phyloP scores from a whole-genome alignment of 2,329 filamentous ascomycete genomes.

The Cordyceps sp. region DNA sequence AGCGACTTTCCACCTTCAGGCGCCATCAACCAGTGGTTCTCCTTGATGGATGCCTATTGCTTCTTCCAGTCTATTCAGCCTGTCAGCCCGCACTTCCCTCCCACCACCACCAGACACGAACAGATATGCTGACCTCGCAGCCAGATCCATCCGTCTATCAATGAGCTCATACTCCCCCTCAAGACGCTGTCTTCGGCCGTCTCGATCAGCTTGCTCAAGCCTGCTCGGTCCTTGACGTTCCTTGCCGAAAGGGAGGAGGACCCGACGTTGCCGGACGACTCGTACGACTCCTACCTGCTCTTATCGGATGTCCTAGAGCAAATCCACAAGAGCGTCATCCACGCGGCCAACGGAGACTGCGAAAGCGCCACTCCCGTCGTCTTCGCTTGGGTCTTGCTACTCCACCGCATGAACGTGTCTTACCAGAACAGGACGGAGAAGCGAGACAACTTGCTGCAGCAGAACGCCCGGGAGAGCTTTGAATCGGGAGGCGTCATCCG shows the following conservation, averaged over 20 bases:
- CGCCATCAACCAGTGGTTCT: conserved; percentile 55
- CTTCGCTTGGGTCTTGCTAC: conserved; percentile 67
- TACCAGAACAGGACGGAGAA: conserved; percentile 46
- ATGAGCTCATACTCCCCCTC: conserved; percentile 42
- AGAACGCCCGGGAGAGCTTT: conserved; percentile 40
- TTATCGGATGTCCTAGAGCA: conserved; percentile 53
- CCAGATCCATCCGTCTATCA: conserved; percentile 21
- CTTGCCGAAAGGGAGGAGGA: conserved; percentile 21
- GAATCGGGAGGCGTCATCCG: conserved; percentile 26
- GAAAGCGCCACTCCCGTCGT: conserved; percentile 54
- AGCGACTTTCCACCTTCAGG: conserved; percentile 38
- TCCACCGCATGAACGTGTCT: conserved; percentile 50
- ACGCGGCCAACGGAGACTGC: conserved; percentile 37
- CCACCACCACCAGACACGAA: too few species aligned
- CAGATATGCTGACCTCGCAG: conserved; percentile 6
- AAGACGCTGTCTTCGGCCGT: conserved; percentile 54
- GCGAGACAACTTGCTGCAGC: conserved; percentile 38
- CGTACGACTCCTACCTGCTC: conserved; percentile 44
- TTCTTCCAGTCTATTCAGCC: conserved; percentile 51
- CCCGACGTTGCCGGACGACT: conserved; percentile 15
- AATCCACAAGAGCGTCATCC: conserved; percentile 55
- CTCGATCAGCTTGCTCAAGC: conserved; percentile 56
- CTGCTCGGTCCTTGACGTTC: conserved; percentile 34
- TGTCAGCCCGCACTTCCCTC: conserved; percentile 7
- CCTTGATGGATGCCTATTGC: conserved; percentile 46